These are phyloP conservation scores for Fomes fomentarius DNA, from an alignment of 1,284 basidiomycete species.

Conservation along the genomic window DNA sequence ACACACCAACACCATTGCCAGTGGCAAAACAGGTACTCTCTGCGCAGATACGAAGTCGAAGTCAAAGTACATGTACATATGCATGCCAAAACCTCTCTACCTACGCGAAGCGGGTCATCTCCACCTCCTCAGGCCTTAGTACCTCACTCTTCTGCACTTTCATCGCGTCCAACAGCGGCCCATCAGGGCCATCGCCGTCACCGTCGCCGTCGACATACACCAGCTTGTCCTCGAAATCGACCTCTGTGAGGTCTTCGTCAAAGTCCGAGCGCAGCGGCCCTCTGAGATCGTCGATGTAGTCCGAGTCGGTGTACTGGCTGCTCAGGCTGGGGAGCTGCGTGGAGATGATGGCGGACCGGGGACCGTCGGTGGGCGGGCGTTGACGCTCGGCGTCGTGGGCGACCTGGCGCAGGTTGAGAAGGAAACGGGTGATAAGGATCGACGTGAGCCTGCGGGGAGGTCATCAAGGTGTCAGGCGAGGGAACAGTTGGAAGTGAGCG, in stretches of 20 bases:
- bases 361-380: background rate
- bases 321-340: constrained; percentile 2
- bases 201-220: background rate
- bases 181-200: too few relatives aligned
- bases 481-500: background rate
- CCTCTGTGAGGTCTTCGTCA: constrained; percentile 4
- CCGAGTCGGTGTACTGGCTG: constrained; percentile 1
- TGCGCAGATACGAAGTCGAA: too few relatives aligned
- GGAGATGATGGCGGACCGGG: constrained; percentile 2
- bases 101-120: background rate
- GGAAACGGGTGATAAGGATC: constrained; percentile 20
- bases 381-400: background rate
- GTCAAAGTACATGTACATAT: background rate
- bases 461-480: background rate
- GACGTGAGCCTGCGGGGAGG: constrained; percentile 11
- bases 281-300: constrained; percentile 8
- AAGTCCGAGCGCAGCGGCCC: constrained; percentile 7
- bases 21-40: too few relatives aligned
- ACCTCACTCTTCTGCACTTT: background rate
- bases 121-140: background rate
- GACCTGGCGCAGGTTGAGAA: constrained; percentile 18
- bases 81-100: background rate
- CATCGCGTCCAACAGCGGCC: too few relatives aligned
- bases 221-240: constrained; percentile 1
- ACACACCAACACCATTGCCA: too few relatives aligned